phyloP scores from a whole-genome alignment of 176 grass and related monocot species.

The Paspalum vaginatum region DNA sequence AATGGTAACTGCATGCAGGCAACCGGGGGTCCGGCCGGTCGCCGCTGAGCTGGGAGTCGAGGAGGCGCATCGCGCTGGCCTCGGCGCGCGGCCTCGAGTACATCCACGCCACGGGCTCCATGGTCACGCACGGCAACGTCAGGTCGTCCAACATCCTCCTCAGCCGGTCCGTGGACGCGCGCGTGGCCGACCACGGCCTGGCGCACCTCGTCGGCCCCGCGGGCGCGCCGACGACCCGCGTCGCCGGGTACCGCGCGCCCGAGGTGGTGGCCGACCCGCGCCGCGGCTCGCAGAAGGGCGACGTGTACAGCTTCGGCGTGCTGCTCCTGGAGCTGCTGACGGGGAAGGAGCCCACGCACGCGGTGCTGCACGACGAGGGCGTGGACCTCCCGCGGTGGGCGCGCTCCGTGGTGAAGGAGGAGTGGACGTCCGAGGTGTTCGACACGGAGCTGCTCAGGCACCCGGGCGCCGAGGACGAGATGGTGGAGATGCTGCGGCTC shows the following conservation, averaged over 20 bases:
- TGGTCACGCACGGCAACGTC: constrained; percentile 70
- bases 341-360: constrained; percentile 62
- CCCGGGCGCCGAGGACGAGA: constrained; percentile 65
- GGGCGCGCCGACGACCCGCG: constrained; percentile 46
- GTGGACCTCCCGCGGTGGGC: constrained; percentile 80
- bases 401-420: constrained; percentile 66
- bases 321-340: constrained; percentile 78
- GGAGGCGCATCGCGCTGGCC: constrained; percentile 61
- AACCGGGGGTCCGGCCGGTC: constrained; percentile 63
- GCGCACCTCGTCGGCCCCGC: constrained; percentile 61
- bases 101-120: constrained; percentile 75
- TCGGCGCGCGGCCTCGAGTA: constrained; percentile 72
- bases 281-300: constrained; percentile 57
- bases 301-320: constrained; percentile 86
- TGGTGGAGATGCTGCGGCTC: constrained; percentile 71
- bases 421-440: constrained; percentile 74
- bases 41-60: constrained; percentile 63
- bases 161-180: constrained; percentile 53
- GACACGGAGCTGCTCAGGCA: constrained; percentile 72
- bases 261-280: constrained; percentile 68
- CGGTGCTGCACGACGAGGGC: constrained; percentile 64
- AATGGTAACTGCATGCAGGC: constrained; percentile 35
- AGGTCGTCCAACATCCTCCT: constrained; percentile 80
- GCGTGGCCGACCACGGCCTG: constrained; percentile 70
- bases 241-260: constrained; percentile 66